phyloP scores from a whole-genome alignment of 2,329 filamentous ascomycete genomes.

The Biscogniauxia sp. region DNA sequence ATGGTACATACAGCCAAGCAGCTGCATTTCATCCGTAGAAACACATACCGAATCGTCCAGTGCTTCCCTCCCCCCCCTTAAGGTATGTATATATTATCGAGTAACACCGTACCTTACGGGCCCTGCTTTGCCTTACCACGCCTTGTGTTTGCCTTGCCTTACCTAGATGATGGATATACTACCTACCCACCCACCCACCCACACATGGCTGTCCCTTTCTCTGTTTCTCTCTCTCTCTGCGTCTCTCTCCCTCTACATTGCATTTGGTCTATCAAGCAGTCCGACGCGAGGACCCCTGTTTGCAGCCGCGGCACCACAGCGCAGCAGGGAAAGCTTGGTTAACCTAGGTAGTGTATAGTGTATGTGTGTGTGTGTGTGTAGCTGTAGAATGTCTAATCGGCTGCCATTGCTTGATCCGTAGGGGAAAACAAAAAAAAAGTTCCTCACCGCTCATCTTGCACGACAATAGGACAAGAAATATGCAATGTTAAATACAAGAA shows the following conservation, averaged over 20 bases:
- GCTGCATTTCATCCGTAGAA: not conserved
- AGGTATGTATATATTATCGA: constrained; percentile 3
- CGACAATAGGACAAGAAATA: not conserved
- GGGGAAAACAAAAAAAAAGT: too few relatives aligned
- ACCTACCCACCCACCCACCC: not conserved
- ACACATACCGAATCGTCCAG: not conserved
- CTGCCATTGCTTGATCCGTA: not conserved
- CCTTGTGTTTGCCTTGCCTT: not conserved
- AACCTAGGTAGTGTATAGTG: too few relatives aligned
- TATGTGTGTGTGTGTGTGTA: too few relatives aligned
- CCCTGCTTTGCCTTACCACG: not conserved
- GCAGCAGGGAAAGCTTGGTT: too few relatives aligned
- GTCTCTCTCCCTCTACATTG: not conserved
- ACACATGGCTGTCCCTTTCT: too few relatives aligned
- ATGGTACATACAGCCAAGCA: not conserved
- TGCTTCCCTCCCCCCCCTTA: not conserved
- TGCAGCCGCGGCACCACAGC: not conserved
- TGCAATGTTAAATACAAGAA: not conserved
- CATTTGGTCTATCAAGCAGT: not conserved
- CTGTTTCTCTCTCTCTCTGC: too few relatives aligned
- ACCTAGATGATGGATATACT: not conserved
- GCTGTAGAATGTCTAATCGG: not conserved
- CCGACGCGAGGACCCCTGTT: not conserved
- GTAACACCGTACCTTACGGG: constrained; percentile 9
- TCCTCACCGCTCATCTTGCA: constrained; percentile 11